These are phyloP conservation scores for Eucommia ulmoides DNA, from an alignment of 257 asterid species.

Conservation along the genomic window DNA sequence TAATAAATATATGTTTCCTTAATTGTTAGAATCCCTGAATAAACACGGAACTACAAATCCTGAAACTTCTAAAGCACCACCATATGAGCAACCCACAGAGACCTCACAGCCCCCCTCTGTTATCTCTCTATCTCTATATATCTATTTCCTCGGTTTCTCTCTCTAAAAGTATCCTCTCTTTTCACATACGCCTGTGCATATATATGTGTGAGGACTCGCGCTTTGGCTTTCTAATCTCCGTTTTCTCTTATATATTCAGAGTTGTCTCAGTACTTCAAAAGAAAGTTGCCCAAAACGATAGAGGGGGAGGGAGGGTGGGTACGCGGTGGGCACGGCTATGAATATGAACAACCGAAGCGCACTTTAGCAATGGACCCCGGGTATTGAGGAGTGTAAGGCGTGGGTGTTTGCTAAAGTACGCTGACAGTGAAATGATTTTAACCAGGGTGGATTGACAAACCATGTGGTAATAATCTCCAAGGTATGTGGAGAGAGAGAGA, in stretches of 20 bases:
- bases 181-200: too few species aligned
- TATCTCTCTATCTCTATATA: not conserved
- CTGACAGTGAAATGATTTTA: conserved; percentile 4
- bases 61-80: not conserved
- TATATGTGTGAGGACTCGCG: not conserved
- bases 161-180: not conserved
- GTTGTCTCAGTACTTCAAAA: conserved; percentile 14
- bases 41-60: not conserved
- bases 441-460: not conserved
- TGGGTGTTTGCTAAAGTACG: conserved; percentile 14
- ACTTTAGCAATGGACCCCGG: conserved; percentile 11
- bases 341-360: conserved; percentile 6
- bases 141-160: not conserved
- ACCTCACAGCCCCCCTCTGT: not conserved
- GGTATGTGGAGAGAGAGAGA: too few species aligned
- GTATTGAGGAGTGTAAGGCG: conserved; percentile 3
- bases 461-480: too few species aligned
- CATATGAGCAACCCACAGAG: not conserved
- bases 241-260: conserved; percentile 24
- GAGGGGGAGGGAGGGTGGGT: not conserved
- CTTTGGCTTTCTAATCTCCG: conserved; percentile 22
- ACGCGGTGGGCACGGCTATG: not conserved
- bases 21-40: not conserved
- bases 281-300: conserved; percentile 10
- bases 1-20: not conserved